A percentile compares a stretch with the other conserved stretches of the same genome.
phyloP scores from a whole-genome alignment of 1,139 yeast genomes.

The Diutina neorugosa region DNA sequence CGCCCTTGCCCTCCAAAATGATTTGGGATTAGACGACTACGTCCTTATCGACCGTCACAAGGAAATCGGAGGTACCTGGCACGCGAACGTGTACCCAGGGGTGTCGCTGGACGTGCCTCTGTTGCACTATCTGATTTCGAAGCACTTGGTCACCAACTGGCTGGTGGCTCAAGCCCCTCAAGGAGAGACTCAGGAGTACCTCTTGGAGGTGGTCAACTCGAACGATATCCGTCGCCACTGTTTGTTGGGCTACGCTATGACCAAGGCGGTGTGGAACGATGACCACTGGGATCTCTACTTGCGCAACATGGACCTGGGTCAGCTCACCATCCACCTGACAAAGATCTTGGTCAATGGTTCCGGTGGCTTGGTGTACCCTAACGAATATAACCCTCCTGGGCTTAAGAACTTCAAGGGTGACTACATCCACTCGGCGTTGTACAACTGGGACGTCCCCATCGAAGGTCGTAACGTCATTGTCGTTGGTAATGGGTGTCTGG shows the following conservation, averaged over 20 bases:
- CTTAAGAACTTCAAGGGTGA: conserved; percentile 30
- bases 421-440: conserved; percentile 37
- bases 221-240: conserved; percentile 20
- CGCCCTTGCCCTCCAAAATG: conserved; percentile 19
- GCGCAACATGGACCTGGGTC: conserved; percentile 23
- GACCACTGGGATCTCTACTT: conserved; percentile 24
- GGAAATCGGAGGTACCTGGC: conserved; percentile 45
- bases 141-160: conserved; percentile 32
- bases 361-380: conserved; percentile 30
- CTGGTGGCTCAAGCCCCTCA: conserved; percentile 35
- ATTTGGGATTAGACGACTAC: conserved; percentile 21
- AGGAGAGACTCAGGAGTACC: conserved; percentile 35
- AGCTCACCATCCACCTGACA: conserved; percentile 13
- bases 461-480: conserved; percentile 9
- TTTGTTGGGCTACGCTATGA: conserved; percentile 19
- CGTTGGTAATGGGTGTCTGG: conserved; percentile 3
- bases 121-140: conserved; percentile 32
- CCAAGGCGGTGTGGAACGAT: conserved; percentile 20
- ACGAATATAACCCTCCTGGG: conserved; percentile 19
- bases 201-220: conserved; percentile 25
- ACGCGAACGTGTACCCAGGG: conserved; percentile 42
- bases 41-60: conserved; percentile 32
- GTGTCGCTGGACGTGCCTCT: conserved; percentile 43
- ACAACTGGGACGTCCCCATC: conserved; percentile 30
- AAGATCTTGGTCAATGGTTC: conserved; percentile 21